Base-by-base conservation (phyloP, 129 eudicot genomes). In the Sambucus nigra region DNA sequence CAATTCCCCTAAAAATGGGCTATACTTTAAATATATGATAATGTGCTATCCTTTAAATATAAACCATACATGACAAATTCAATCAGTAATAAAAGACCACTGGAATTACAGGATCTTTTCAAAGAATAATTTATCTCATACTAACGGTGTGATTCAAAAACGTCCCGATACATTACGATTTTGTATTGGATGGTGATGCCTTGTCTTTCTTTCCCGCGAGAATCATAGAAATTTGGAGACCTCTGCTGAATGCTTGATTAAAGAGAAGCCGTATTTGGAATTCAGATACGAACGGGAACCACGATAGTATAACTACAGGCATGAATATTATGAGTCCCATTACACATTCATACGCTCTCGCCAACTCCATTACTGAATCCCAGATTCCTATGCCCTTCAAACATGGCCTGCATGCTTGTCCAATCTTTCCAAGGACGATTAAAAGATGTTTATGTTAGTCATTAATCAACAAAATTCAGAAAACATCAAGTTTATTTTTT, bases 191-290 rank as follows among this genome's bases (percentile, higher is more conserved):
- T 26, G 54, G 10, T 7, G 69, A 44, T 27, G 60, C 52, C 57
- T 73, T 76, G 65, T 87, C 96, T 58, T 79, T 91, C 65, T 80
- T 82, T 25, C 98, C 98, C 1, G 95, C 78, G 61, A 91, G 92
- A 72, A 91, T 91, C 98, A 91, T 85, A 3, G 98, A 91, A 38
- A 91, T 85, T 63, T 91, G 98, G 52, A 91, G 94, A 7, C 98
- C 98, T 72, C 94, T 71, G 25, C 98, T 91, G 71, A 91, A 91
- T 23, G 98, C 98, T 72, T 91, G 98, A 69, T 91, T 91, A 51
- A 91, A 91, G 39, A 91, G 80, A 52, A 91, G 68, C 42, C 95
- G 67, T 11, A 84, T 91, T 54, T 91, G 98, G 76, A 91, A 91
- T 57, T 91, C 98, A 0, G 94, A 85, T 29, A 91, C 91, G 31